Conservation (phyloP, 768 basidiomycete species). For the Sporobolomyces phaffii region DNA sequence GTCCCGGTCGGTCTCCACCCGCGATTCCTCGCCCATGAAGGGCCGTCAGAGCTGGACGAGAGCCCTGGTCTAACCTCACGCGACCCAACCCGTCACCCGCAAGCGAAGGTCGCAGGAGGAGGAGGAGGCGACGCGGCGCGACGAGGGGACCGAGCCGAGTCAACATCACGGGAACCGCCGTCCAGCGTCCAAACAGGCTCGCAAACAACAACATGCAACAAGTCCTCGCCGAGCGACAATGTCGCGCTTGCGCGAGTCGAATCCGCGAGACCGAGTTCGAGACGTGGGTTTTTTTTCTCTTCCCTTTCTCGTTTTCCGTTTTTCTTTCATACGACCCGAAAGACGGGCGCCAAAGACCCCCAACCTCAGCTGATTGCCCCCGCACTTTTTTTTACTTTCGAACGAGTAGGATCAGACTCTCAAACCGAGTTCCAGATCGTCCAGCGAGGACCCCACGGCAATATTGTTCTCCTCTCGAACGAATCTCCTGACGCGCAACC, state of each 20-base stretch:
- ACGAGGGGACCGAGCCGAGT: too few relatives aligned
- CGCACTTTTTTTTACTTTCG: not conserved
- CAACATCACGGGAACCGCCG: not conserved
- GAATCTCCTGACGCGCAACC: not conserved
- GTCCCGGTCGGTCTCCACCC: too few relatives aligned
- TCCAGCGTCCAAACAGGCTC: not conserved
- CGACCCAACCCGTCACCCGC: not conserved
- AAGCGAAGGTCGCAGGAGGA: too few relatives aligned
- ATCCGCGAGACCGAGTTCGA: not conserved
- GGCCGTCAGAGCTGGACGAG: too few relatives aligned
- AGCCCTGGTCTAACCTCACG: too few relatives aligned
- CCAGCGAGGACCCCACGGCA: not conserved
- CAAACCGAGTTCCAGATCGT: conserved; percentile 10
- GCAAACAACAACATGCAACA: not conserved
- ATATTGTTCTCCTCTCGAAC: not conserved
- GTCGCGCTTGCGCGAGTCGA: not conserved
- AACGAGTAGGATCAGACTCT: conserved; percentile 1
- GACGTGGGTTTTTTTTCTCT: conserved; percentile 1
- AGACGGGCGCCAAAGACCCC: too few relatives aligned
- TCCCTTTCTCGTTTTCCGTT: too few relatives aligned
- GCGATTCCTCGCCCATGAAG: too few relatives aligned
- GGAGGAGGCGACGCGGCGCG: too few relatives aligned
- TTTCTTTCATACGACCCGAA: too few relatives aligned
- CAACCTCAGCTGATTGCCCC: too few relatives aligned
- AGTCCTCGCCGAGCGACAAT: not conserved